phyloP scores from a whole-genome alignment of 2,329 filamentous ascomycete genomes.

The Xylaria digitata region DNA sequence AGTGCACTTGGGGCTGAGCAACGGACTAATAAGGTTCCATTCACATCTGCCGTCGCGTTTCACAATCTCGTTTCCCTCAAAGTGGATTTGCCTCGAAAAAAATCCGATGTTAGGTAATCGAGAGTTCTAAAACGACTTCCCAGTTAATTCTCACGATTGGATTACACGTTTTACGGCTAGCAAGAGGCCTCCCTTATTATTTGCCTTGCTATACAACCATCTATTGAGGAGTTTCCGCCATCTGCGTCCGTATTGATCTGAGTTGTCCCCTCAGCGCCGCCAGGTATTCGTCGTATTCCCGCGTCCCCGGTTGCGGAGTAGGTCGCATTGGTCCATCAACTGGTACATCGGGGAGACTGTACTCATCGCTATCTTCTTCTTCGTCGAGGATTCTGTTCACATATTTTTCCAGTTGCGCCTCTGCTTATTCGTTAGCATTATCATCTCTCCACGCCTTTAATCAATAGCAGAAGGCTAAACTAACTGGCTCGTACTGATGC shows the following conservation, averaged over 20 bases:
- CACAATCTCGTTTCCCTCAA: conserved; percentile 12
- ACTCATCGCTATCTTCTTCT: not conserved
- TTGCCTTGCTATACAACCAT: not conserved
- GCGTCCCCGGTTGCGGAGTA: conserved; percentile 4
- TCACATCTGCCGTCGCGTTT: conserved; percentile 24
- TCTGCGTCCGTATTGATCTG: too few relatives aligned
- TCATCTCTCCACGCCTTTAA: not conserved
- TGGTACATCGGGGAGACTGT: too few relatives aligned
- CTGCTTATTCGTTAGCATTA: conserved; percentile 10
- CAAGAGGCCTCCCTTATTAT: not conserved
- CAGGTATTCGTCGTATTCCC: conserved; percentile 13
- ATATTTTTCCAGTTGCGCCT: not conserved
- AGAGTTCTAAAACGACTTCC: not conserved
- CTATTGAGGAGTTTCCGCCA: too few relatives aligned
- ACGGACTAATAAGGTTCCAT: conserved; percentile 14
- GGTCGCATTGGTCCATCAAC: too few relatives aligned
- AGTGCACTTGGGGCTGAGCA: conserved; percentile 17
- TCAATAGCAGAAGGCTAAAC: not conserved
- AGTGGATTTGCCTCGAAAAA: conserved; percentile 1
- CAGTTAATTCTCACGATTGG: not conserved
- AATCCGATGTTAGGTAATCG: conserved; percentile 22
- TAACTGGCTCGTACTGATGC: not conserved
- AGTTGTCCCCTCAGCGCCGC: not conserved
- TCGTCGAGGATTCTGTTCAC: not conserved
- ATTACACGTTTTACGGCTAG: too few relatives aligned